Evolutionary conservation across 2,329 filamentous ascomycete species (phyloP).

Genomic region (Fusarium sp.): DNA sequence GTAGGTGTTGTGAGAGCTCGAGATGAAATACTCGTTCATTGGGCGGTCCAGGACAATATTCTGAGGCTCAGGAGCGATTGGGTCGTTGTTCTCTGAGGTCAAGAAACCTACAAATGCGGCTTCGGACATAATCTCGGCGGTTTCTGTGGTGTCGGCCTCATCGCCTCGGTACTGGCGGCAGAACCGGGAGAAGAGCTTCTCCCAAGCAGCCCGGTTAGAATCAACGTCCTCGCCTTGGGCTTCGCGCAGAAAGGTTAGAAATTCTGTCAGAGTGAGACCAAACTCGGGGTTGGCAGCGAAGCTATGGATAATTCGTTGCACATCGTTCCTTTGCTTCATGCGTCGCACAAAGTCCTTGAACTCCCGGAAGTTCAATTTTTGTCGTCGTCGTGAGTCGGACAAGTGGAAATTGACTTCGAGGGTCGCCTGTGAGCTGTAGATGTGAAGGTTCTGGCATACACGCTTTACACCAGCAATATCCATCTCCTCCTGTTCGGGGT

Average conservation of each 20-base stretch:
- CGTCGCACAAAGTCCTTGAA: constrained; percentile 88
- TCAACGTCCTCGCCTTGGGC: constrained; percentile 84
- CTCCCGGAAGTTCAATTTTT: constrained; percentile 81
- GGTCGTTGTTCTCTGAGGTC: constrained; percentile 80
- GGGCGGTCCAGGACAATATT: constrained; percentile 82
- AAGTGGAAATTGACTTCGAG: constrained; percentile 81
- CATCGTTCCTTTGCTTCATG: constrained; percentile 87
- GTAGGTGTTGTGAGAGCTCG: constrained; percentile 98
- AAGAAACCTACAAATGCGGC: constrained; percentile 84
- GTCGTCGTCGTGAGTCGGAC: constrained; percentile 76
- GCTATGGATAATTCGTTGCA: constrained; percentile 79
- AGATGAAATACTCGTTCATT: constrained; percentile 97
- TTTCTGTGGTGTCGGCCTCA: constrained; percentile 61
- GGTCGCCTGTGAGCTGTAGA: constrained; percentile 85
- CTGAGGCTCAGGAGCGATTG: constrained; percentile 73
- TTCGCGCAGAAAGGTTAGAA: constrained; percentile 80
- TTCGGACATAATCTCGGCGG: constrained; percentile 77
- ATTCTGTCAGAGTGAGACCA: constrained; percentile 80
- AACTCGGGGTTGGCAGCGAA: constrained; percentile 71
- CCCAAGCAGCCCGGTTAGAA: constrained; percentile 76
- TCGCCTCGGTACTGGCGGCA: constrained; percentile 71
- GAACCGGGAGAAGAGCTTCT: constrained; percentile 79
- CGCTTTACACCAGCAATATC: constrained; percentile 84
- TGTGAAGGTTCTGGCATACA: constrained; percentile 90
- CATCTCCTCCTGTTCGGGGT: constrained; percentile 76